A percentile compares a stretch with the other conserved stretches of the same genome.
Evolutionary conservation across 495 filamentous ascomycete species (phyloP).

Genomic region (Amphirosellinia nigrospora): DNA sequence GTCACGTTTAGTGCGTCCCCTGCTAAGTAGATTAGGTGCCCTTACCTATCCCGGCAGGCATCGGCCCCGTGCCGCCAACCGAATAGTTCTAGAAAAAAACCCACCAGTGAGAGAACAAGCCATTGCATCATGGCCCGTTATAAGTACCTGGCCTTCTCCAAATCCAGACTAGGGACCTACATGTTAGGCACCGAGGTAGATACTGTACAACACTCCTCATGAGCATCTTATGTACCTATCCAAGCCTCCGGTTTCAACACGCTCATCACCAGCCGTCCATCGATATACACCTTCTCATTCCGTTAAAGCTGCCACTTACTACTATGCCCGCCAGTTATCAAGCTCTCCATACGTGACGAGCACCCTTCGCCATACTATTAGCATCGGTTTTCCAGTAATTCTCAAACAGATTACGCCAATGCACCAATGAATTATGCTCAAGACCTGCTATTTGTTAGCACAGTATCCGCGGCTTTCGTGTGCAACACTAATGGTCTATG

Average conservation of each 20-base stretch:
- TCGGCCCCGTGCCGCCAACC: neutral
- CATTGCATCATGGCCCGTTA: neutral
- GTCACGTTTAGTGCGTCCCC: neutral
- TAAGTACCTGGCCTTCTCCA: neutral
- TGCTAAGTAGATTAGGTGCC: neutral
- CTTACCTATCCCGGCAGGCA: neutral
- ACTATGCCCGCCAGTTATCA: neutral
- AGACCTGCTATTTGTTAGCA: slow-evolving; percentile 23
- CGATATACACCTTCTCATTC: neutral
- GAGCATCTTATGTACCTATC: too few relatives aligned
- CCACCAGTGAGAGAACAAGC: neutral
- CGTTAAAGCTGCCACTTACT: neutral
- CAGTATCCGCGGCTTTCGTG: slow-evolving; percentile 39
- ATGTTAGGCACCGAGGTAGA: too few relatives aligned
- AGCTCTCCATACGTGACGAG: neutral
- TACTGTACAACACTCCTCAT: too few relatives aligned
- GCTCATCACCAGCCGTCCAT: neutral
- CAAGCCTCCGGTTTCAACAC: too few relatives aligned
- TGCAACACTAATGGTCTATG: slow-evolving; percentile 65
- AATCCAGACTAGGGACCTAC: neutral
- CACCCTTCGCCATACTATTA: neutral
- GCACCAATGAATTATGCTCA: neutral
- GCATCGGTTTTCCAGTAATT: neutral
- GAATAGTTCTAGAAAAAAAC: neutral
- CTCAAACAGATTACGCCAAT: neutral